Base-by-base conservation (phyloP, 352 stramenopile species). In the Halophytophthora batemanensis region DNA sequence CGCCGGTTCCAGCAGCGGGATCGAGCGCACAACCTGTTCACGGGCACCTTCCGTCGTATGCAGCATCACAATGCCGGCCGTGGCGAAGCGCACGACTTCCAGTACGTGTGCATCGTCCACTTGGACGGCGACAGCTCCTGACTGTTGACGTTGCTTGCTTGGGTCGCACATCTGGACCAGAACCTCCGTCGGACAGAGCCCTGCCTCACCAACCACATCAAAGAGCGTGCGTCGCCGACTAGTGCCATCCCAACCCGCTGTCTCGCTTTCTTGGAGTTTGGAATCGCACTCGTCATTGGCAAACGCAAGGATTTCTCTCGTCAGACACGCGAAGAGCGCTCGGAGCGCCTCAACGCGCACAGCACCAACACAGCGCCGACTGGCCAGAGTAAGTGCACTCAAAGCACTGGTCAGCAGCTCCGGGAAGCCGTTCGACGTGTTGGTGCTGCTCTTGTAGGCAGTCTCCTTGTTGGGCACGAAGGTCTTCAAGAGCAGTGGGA, bases 41-140 rank as follows among this genome's bases (percentile, higher is more conserved):
- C 72, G 67, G 13, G 66, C 58, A 48, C 65, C 53, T 52, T 69
- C 59, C 3, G 67, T 82, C 8, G 66, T 74, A 39, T 86, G 74
- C 3, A 86, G 44, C 49, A 83, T 52, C 33, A 83, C 66, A 44
- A 86, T 75, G 17, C 69, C 69, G 23, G 31, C 54, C 5, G 70
- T 86, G 56, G 75, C 70, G 22, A 72, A 63, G 19, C 68, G 50
- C 17, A 79, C 34, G 11, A 82, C 57, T 45, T 79, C 66, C 25
- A 56, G 37, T 45, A 83, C 51, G 15, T 74, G 53, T 8, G 61
- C 63, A 11, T 61, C 50, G 39, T 59, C 54, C 22, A 66, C 44
- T 14, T 61, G 46, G 3, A 55, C 41, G 22, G 57, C 69, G 15
- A 64, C 57, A 31, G 56, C 61, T 29, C 61, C 37, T 40, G 53